Percentiles rank a stretch among this genome's conserved stretches.
These are phyloP conservation scores for Amaranthus hypochondriacus DNA, from an alignment of 148 eudicot species.

Conservation along the genomic window DNA sequence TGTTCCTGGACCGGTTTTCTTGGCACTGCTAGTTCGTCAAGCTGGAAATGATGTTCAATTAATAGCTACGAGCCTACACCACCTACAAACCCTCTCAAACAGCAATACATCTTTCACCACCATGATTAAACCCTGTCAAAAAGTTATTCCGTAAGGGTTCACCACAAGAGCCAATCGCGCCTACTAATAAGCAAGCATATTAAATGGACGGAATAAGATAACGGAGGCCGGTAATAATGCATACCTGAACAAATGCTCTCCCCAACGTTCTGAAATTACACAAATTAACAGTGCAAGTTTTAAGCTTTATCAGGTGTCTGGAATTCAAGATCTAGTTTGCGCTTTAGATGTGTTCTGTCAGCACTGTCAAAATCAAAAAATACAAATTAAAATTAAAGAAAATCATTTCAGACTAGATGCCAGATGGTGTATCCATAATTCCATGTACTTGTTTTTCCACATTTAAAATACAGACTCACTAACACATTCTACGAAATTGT, in stretches of 20 bases:
- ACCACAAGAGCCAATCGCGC: background rate
- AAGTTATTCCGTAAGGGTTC: background rate
- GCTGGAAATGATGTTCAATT: background rate
- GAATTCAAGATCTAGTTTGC: conserved; percentile 90
- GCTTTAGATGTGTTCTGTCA: conserved; percentile 87
- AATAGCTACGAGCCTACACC: background rate
- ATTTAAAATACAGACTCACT: background rate
- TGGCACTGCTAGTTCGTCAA: background rate
- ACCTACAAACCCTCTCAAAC: background rate
- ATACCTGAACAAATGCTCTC: background rate
- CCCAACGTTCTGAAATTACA: background rate
- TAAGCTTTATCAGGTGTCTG: conserved; percentile 60
- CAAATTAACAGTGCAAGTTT: background rate
- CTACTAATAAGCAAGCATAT: too few relatives aligned
- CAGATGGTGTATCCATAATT: background rate
- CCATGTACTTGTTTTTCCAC: background rate
- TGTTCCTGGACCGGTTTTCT: background rate
- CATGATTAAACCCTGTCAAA: background rate
- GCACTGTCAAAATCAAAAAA: conserved; percentile 48
- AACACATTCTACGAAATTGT: background rate
- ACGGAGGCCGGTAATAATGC: background rate
- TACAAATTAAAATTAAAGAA: background rate
- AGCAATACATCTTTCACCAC: background rate
- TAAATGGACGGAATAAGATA: too few relatives aligned
- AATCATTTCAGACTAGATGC: background rate